Conservation (phyloP, 108 stramenopile genomes). For the Fistulifera solaris region DNA sequence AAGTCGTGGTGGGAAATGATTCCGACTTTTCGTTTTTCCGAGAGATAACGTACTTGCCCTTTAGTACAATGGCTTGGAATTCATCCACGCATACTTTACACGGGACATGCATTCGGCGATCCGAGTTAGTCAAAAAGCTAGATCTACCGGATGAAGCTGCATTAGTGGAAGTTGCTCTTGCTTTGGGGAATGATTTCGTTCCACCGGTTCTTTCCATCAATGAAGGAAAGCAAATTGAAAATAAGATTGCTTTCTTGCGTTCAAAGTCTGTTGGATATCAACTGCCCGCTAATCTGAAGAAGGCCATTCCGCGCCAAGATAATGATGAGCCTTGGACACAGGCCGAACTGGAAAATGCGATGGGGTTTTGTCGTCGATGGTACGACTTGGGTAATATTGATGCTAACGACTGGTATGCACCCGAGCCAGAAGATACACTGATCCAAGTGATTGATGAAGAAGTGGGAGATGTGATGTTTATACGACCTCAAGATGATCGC, state of each 20-base stretch:
- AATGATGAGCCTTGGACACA: no score
- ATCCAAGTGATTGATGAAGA: background rate
- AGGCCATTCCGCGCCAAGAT: background rate
- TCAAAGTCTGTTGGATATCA: constrained; percentile 1
- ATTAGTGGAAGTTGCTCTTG: constrained; percentile 42
- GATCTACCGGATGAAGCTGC: constrained; percentile 24
- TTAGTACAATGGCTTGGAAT: constrained; percentile 11
- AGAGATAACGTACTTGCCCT: constrained; percentile 24
- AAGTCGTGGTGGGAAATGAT: constrained; percentile 28
- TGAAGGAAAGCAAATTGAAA: background rate
- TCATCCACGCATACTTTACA: constrained; percentile 2
- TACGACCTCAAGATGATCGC: background rate
- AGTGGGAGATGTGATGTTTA: background rate
- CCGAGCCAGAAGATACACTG: background rate
- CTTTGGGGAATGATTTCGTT: constrained; percentile 47
- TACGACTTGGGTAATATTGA: background rate
- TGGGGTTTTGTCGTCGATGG: constrained; percentile 28
- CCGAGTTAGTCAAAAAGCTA: constrained; percentile 21
- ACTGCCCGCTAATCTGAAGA: background rate
- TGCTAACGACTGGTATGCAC: background rate
- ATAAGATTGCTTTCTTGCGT: constrained; percentile 1
- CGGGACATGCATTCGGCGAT: constrained; percentile 8
- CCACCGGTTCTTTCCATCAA: background rate
- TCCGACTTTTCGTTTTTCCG: constrained; percentile 50
- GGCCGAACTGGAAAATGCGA: constrained; percentile 9